Base-by-base conservation (phyloP, 805 yeast species). In the Barnettozyma vustinii region DNA sequence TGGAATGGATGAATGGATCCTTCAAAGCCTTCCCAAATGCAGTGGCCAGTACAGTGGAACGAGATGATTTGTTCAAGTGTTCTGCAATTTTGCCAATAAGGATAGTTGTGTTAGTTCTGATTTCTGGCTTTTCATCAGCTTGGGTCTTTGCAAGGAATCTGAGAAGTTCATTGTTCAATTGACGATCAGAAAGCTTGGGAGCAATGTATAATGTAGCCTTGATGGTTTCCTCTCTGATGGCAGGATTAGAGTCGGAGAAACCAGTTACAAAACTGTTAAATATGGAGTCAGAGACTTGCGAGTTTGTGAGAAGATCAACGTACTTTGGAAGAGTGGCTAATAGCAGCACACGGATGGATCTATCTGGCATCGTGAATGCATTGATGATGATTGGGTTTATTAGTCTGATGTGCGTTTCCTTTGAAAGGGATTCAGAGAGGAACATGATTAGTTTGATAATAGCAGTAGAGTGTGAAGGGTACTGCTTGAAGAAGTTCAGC, bases 21-120 rank as follows among this genome's bases (percentile, higher is more conserved):
- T 82, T 83, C 42, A 92, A 72, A 0, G 96, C 85, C 58, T 90
- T 84, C 2, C 87, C 78, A 57, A 87, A 84, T 0, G 97, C 98
- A 1, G 97, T 89, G 3, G 89, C 81, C 43, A 94, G 69, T 2
- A 94, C 96, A 20, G 81, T 82, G 9, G 87, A 74, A 50, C 91
- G 74, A 26, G 85, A 71, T 15, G 63, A 65, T 19, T 70, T 59
- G 57, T 80, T 81, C 56, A 89, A 75, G 50, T 72, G 67, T 30
- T 73, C 64, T 0, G 94, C 82, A 41, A 89, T 79, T 47, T 79
- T 79, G 37, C 85, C 80, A 32, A 89, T 74, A 40, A 87, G 74
- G 19, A 84, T 72, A 15, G 88, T 77, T 0, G 96, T 87, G 58
- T 84, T 85, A 4, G 88, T 85, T 56, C 96, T 69, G 27, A 89